phyloP scores from a whole-genome alignment of 177 flowering plant genomes.

The Tripterygium wilfordii region DNA sequence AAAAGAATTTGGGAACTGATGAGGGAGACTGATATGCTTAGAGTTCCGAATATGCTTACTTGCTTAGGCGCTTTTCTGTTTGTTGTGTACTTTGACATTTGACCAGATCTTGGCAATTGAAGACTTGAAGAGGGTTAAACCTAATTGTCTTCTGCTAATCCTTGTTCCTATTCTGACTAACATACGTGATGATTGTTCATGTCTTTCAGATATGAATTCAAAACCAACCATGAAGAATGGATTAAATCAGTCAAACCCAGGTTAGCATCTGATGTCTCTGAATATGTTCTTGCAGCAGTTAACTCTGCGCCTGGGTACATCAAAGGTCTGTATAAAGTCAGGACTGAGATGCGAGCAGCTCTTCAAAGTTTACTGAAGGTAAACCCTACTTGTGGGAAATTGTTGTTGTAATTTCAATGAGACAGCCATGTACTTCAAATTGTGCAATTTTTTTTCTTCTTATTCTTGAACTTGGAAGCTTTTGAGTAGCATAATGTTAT shows the following conservation, averaged over 20 bases:
- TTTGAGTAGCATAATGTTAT: no score
- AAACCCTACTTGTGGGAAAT: not conserved
- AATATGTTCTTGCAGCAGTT: constrained; percentile 56
- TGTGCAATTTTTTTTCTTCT: no score
- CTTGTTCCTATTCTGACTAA: not conserved
- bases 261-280: constrained; percentile 57
- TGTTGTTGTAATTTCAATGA: not conserved
- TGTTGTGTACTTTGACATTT: no score
- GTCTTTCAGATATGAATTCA: constrained; percentile 79
- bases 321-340: constrained; percentile 72
- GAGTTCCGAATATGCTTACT: no score
- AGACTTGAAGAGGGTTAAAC: no score
- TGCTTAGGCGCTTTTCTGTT: no score
- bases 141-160: not conserved
- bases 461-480: no score
- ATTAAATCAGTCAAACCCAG: constrained; percentile 67
- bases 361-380: constrained; percentile 81
- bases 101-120: no score
- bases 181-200: constrained; percentile 2
- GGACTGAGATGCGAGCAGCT: constrained; percentile 74
- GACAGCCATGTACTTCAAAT: not conserved
- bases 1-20: no score
- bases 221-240: constrained; percentile 93
- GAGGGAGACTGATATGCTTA: no score
- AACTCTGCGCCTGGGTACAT: constrained; percentile 48